Evolutionary conservation across 805 yeast species (phyloP).

Genomic region (Suhomyces xylopsoci): DNA sequence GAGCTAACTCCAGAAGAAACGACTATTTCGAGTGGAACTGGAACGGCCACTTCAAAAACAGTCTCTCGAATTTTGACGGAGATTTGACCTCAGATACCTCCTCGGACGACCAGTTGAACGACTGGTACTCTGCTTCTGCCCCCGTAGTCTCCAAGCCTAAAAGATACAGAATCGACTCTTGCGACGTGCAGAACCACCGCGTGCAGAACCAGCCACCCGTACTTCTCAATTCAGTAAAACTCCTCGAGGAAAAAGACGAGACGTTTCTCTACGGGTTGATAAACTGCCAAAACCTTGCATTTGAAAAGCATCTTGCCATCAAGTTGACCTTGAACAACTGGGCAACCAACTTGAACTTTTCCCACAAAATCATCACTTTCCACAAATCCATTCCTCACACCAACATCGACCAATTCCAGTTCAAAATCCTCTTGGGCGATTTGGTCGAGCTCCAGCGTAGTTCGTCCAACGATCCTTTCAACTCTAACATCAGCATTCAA

Average conservation of each 20-base stretch:
- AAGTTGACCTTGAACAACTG: slow-evolving; percentile 51
- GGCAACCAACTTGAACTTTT: slow-evolving; percentile 33
- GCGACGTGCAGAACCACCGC: slow-evolving; percentile 12
- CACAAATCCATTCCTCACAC: slow-evolving; percentile 14
- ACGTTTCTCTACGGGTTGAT: slow-evolving; percentile 22
- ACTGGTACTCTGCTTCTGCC: slow-evolving; percentile 5
- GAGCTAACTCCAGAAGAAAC: slow-evolving; percentile 2
- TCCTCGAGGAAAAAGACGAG: slow-evolving; percentile 11
- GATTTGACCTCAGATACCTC: slow-evolving; percentile 20
- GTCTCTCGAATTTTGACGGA: slow-evolving; percentile 3
- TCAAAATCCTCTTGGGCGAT: slow-evolving; percentile 43
- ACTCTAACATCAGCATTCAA: slow-evolving; percentile 25
- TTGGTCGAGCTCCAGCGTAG: slow-evolving; percentile 17
- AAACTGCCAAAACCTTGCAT: slow-evolving; percentile 34
- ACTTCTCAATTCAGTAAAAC: slow-evolving; percentile 35
- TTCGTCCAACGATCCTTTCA: neutral
- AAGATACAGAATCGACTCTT: slow-evolving; percentile 13
- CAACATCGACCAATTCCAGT: slow-evolving; percentile 47
- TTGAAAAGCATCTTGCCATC: slow-evolving; percentile 35
- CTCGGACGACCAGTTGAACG: slow-evolving; percentile 18
- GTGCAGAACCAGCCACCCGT: slow-evolving; percentile 18
- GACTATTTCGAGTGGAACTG: slow-evolving; percentile 28
- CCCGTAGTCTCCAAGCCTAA: slow-evolving; percentile 1
- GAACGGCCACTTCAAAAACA: slow-evolving; percentile 15
- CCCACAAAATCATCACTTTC: slow-evolving; percentile 20